A percentile compares a stretch with the other conserved stretches of the same genome.
phyloP scores from a whole-genome alignment of 768 basidiomycete species.

The Boletus huronensis region DNA sequence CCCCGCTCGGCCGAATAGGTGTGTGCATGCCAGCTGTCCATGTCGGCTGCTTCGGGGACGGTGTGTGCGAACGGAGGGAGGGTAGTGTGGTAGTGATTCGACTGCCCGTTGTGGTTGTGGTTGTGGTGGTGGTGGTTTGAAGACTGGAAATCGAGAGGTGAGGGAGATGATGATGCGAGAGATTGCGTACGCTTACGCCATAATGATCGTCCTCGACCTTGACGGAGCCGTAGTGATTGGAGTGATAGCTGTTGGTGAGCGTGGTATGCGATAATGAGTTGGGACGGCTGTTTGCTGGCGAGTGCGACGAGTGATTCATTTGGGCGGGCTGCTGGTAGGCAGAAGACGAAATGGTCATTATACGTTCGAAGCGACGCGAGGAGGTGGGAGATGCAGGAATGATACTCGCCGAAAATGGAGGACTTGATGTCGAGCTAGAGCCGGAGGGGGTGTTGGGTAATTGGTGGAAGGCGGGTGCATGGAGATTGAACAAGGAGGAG shows the following conservation, averaged over 20 bases:
- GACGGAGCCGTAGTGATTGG: slow-evolving; percentile 49
- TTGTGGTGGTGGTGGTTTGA: slow-evolving; percentile 34
- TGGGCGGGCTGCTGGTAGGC: slow-evolving; percentile 58
- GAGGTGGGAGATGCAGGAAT: slow-evolving; percentile 36
- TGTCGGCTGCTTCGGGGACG: slow-evolving; percentile 36
- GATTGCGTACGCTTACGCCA: slow-evolving; percentile 37
- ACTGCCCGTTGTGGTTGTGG: slow-evolving; percentile 32
- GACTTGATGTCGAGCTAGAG: slow-evolving; percentile 70
- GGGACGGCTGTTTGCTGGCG: slow-evolving; percentile 48
- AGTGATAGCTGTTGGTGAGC: slow-evolving; percentile 42
- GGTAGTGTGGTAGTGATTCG: slow-evolving; percentile 41
- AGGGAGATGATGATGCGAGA: background rate
- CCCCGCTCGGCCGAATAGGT: slow-evolving; percentile 62
- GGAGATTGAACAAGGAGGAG: slow-evolving; percentile 50
- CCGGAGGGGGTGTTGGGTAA: slow-evolving; percentile 70
- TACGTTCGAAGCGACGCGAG: slow-evolving; percentile 46
- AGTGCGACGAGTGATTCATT: slow-evolving; percentile 57
- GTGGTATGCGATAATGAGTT: slow-evolving; percentile 38
- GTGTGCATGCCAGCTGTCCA: slow-evolving; percentile 57
- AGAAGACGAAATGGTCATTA: slow-evolving; percentile 42
- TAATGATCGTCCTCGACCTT: slow-evolving; percentile 70
- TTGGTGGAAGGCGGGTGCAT: slow-evolving; percentile 54
- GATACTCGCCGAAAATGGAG: slow-evolving; percentile 86
- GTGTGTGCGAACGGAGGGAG: slow-evolving; percentile 48
- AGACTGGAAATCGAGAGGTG: slow-evolving; percentile 15